A percentile compares a stretch with the other conserved stretches of the same genome.
These are phyloP conservation scores for Rhodotorula babjevae DNA, from an alignment of 768 basidiomycete genomes.

Conservation along the genomic window DNA sequence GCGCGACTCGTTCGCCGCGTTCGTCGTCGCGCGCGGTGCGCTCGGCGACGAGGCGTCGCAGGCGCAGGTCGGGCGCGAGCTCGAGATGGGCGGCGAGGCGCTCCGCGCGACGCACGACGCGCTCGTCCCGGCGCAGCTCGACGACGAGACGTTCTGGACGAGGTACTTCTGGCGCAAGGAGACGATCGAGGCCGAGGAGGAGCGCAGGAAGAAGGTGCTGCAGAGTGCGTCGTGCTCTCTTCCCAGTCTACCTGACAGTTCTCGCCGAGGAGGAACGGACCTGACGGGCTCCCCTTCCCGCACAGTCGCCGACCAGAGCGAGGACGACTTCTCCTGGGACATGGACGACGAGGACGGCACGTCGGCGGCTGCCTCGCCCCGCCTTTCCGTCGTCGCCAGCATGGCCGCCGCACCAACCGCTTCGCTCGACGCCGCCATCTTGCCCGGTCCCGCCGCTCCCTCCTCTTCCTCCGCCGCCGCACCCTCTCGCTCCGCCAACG, in stretches of 20 bases:
- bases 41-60: slow-evolving; percentile 40
- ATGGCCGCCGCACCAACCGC: neutral
- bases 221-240: slow-evolving; percentile 54
- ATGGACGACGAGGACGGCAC: slow-evolving; percentile 70
- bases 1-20: slow-evolving; percentile 31
- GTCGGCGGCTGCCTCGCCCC: slow-evolving; percentile 4
- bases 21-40: neutral
- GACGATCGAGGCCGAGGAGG: slow-evolving; percentile 42
- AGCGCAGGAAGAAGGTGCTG: slow-evolving; percentile 67
- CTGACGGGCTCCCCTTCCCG: neutral
- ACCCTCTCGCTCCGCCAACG: neutral
- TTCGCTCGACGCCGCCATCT: neutral
- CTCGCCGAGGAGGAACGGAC: neutral
- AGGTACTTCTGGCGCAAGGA: slow-evolving; percentile 75
- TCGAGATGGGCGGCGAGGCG: slow-evolving; percentile 53
- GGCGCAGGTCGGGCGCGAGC: slow-evolving; percentile 54
- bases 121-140: slow-evolving; percentile 7
- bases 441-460: neutral
- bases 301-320: slow-evolving; percentile 55
- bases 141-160: slow-evolving; percentile 65
- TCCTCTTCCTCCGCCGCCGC: neutral
- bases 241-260: neutral
- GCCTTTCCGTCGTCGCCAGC: neutral
- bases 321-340: slow-evolving; percentile 86
- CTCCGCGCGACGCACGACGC: slow-evolving; percentile 14